Evolutionary conservation across 371 early-diverging fungal genomes (phyloP).

Genomic region (Saksenaea oblongispora): DNA sequence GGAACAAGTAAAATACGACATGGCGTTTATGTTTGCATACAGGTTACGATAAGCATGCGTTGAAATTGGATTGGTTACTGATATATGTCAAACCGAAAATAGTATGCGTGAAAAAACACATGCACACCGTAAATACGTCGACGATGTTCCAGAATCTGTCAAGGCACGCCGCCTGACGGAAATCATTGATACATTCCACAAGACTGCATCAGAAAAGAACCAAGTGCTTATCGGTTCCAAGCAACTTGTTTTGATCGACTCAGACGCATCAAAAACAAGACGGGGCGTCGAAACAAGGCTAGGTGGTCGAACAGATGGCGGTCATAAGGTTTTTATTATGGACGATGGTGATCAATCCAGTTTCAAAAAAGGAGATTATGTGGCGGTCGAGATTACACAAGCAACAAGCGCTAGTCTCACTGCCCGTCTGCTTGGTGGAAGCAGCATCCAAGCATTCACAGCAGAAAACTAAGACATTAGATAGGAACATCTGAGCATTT

Average conservation of each 20-base stretch:
- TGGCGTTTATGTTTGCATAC: constrained; percentile 85
- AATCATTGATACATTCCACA: constrained; percentile 69
- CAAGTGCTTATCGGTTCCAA: constrained; percentile 51
- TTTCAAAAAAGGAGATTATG: constrained; percentile 38
- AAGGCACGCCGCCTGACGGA: constrained; percentile 66
- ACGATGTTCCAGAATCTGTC: constrained; percentile 66
- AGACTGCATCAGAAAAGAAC: constrained; percentile 56
- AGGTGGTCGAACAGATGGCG: constrained; percentile 62
- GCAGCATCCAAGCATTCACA: constrained; percentile 21
- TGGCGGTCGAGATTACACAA: constrained; percentile 27
- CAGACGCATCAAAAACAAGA: constrained; percentile 48
- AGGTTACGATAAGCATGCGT: constrained; percentile 25
- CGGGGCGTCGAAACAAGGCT: constrained; percentile 34
- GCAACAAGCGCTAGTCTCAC: constrained; percentile 43
- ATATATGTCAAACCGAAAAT: background rate
- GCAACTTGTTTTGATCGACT: constrained; percentile 71
- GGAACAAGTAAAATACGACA: constrained; percentile 71
- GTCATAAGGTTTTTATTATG: constrained; percentile 55
- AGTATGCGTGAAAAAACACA: constrained; percentile 80
- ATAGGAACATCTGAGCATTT: too few species aligned
- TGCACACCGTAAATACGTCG: constrained; percentile 68
- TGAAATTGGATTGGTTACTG: background rate
- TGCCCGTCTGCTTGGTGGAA: constrained; percentile 15
- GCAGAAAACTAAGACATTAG: background rate
- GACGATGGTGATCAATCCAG: constrained; percentile 3